phyloP scores from a whole-genome alignment of 306 rosid genomes.

The Acacia melanoxylon region DNA sequence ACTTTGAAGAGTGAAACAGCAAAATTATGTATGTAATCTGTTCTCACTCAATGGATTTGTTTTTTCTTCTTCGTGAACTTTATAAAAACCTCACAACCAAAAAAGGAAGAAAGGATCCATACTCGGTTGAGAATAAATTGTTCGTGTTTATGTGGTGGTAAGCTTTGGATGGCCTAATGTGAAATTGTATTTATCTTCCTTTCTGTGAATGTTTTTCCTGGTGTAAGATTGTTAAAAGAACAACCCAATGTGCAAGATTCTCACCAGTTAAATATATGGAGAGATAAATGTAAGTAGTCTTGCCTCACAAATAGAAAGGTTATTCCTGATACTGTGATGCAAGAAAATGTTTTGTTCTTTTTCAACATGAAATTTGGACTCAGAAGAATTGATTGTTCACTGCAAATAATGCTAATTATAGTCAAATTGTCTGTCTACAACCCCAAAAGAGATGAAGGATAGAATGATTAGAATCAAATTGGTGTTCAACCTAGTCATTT shows the following conservation, averaged over 20 bases:
- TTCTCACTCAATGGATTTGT: neutral
- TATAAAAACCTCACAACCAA: neutral
- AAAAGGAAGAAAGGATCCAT: neutral
- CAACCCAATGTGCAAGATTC: no score
- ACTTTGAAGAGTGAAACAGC: neutral
- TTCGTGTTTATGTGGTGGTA: neutral
- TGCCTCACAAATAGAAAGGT: no score
- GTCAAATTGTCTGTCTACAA: slow-evolving; percentile 1
- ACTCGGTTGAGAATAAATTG: neutral
- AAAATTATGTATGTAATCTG: neutral
- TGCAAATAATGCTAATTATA: neutral
- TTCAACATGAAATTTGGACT: neutral
- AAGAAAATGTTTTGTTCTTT: slow-evolving; percentile 16
- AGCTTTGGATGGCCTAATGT: neutral
- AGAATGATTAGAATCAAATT: neutral
- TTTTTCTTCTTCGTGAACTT: neutral
- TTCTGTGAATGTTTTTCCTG: neutral
- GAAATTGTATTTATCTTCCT: neutral
- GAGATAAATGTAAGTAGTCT: no score
- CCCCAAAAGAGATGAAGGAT: neutral
- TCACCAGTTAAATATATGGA: no score
- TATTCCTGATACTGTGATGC: neutral
- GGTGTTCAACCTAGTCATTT: neutral
- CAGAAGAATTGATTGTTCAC: neutral
- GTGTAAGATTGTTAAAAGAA: no score